A percentile compares a stretch with the other conserved stretches of the same genome.
phyloP scores from a whole-genome alignment of 73 alveolate genomes.

The Blepharisma japonicum region DNA sequence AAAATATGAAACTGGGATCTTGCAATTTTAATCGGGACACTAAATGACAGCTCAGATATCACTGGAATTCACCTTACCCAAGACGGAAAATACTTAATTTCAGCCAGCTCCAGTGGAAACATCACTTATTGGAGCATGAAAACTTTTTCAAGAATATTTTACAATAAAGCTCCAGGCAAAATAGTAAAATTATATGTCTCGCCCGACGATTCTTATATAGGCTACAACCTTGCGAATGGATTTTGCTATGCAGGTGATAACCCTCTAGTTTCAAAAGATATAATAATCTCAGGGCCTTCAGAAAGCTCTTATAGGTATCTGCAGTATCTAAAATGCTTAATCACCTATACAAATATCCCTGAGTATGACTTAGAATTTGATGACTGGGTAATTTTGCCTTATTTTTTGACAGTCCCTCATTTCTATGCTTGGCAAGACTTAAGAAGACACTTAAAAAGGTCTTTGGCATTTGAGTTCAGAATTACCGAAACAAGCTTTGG shows the following conservation, averaged over 20 bases:
- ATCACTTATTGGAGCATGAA: constrained; percentile 17
- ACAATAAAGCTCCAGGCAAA: background rate
- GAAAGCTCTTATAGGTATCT: background rate
- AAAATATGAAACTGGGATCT: no score
- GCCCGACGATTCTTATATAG: background rate
- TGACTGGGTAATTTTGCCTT: constrained; percentile 17
- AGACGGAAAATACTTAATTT: background rate
- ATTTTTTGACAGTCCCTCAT: background rate
- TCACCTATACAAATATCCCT: background rate
- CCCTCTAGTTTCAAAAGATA: background rate
- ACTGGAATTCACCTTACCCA: background rate
- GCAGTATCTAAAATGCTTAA: background rate
- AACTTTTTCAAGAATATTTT: background rate
- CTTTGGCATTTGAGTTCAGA: background rate
- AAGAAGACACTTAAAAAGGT: background rate
- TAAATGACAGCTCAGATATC: background rate
- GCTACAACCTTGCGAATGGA: background rate
- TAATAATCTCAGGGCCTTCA: background rate
- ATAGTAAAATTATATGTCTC: background rate
- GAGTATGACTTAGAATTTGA: background rate
- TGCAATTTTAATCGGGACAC: no score
- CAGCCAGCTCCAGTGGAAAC: background rate
- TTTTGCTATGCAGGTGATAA: background rate
- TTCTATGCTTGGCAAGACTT: background rate
- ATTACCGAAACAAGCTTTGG: background rate